phyloP scores from a whole-genome alignment of 805 yeast genomes.

The Kluyveromyces nonfermentans region DNA sequence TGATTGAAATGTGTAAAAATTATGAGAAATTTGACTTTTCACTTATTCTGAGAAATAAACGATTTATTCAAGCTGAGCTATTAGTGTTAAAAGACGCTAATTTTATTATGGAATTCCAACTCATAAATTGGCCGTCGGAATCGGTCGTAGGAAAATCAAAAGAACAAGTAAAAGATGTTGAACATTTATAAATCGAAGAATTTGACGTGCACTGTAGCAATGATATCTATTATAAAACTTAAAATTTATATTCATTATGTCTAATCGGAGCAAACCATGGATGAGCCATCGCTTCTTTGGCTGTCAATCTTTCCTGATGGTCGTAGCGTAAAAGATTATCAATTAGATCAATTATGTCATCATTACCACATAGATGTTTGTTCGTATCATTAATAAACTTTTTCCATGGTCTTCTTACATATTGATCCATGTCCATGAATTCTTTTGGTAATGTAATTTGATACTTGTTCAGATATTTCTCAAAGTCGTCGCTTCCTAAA shows the following conservation, averaged over 20 bases:
- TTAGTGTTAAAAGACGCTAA: conserved; percentile 13
- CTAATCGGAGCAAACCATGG: conserved; percentile 29
- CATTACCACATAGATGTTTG: conserved; percentile 48
- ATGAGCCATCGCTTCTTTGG: conserved; percentile 80
- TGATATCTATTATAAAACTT: background rate
- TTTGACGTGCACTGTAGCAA: background rate
- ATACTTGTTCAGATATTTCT: conserved; percentile 61
- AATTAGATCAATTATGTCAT: conserved; percentile 71
- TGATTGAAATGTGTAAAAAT: background rate
- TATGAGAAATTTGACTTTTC: background rate
- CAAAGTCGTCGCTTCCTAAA: conserved; percentile 74
- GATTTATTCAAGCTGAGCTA: conserved; percentile 11
- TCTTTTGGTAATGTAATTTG: conserved; percentile 62
- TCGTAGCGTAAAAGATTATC: conserved; percentile 76
- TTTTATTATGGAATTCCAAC: conserved; percentile 13
- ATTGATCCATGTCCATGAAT: conserved; percentile 67
- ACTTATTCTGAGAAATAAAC: background rate
- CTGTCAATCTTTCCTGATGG: conserved; percentile 82
- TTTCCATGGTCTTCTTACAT: conserved; percentile 80
- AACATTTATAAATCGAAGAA: no score
- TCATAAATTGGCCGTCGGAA: conserved; percentile 11
- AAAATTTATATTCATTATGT: conserved; percentile 3
- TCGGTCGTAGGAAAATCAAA: no score
- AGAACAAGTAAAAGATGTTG: no score
- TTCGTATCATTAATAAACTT: conserved; percentile 65